Evolutionary conservation across 345 rosid species (phyloP).

Genomic region (Gossypium australe): DNA sequence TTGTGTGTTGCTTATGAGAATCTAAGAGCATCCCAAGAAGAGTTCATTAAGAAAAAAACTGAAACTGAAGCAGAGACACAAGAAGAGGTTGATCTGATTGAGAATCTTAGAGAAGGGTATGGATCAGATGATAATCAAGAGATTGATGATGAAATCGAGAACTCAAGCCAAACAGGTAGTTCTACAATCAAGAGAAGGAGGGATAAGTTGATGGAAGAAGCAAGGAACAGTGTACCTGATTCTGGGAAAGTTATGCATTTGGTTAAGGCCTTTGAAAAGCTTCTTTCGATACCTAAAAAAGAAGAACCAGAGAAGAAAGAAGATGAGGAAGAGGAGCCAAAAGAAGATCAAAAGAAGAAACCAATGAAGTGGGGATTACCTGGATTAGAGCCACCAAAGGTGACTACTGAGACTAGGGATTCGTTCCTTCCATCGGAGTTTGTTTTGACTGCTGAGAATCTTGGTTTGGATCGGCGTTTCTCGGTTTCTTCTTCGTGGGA

Average conservation of each 20-base stretch:
- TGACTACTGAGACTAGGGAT: slow-evolving; percentile 13
- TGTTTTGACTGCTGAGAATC: slow-evolving; percentile 48
- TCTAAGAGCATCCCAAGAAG: slow-evolving; percentile 81
- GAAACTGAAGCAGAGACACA: slow-evolving; percentile 27
- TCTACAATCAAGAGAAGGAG: slow-evolving; percentile 74
- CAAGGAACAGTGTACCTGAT: slow-evolving; percentile 61
- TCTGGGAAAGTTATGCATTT: slow-evolving; percentile 73
- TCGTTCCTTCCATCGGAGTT: slow-evolving; percentile 42
- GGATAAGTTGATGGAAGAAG: slow-evolving; percentile 59
- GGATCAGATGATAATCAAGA: slow-evolving; percentile 17
- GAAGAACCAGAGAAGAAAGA: slow-evolving; percentile 29
- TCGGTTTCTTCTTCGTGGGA: slow-evolving; percentile 60
- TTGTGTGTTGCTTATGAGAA: slow-evolving; percentile 74
- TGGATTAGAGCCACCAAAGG: slow-evolving; percentile 50
- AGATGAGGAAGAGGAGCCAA: slow-evolving; percentile 23
- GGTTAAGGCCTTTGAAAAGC: slow-evolving; percentile 74
- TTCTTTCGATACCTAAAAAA: slow-evolving; percentile 36
- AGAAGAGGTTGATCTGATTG: slow-evolving; percentile 21
- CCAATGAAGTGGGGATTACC: slow-evolving; percentile 69
- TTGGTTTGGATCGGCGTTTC: slow-evolving; percentile 45
- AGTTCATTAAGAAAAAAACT: slow-evolving; percentile 44
- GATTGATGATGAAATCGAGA: slow-evolving; percentile 19
- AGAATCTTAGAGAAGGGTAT: slow-evolving; percentile 19
- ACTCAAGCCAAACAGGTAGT: slow-evolving; percentile 18
- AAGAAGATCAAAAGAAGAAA: slow-evolving; percentile 30